Conservation (phyloP, 2,329 filamentous ascomycete genomes). For the Lojkania enalia region DNA sequence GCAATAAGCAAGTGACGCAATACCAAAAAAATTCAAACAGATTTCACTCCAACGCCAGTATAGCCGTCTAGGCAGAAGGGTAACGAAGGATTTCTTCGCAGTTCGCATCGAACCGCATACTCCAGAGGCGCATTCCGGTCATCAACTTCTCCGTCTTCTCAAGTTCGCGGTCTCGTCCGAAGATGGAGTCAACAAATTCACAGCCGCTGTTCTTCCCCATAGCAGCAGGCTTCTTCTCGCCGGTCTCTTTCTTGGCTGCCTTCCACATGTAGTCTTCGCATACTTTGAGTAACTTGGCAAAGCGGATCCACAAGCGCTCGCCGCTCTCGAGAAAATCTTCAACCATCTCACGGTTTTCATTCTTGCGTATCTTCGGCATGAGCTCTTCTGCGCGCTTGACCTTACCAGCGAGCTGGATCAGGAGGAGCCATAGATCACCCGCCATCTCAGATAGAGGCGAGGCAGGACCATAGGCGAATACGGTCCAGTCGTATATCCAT, state of each 20-base stretch:
- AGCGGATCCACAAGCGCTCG: conserved; percentile 81
- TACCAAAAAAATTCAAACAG: conserved; percentile 22
- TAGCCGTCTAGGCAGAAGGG: conserved; percentile 45
- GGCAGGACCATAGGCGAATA: conserved; percentile 80
- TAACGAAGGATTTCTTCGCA: conserved; percentile 81
- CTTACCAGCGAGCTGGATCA: conserved; percentile 93
- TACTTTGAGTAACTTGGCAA: conserved; percentile 82
- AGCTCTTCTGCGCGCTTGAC: conserved; percentile 86
- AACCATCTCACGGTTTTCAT: conserved; percentile 77
- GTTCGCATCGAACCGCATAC: conserved; percentile 92
- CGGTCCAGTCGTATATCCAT: conserved; percentile 99
- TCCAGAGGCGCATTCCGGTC: conserved; percentile 85
- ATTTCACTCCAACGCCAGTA: conserved; percentile 26
- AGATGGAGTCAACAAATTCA: conserved; percentile 95
- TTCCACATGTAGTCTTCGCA: conserved; percentile 97
- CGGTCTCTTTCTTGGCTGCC: conserved; percentile 70
- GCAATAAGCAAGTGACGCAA: conserved; percentile 36
- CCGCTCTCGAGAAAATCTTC: conserved; percentile 90
- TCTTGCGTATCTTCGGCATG: conserved; percentile 69
- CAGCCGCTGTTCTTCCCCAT: conserved; percentile 89
- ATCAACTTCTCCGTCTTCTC: conserved; percentile 92
- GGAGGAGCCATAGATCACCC: conserved; percentile 90
- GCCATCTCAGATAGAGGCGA: conserved; percentile 88
- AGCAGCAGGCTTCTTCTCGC: conserved; percentile 64
- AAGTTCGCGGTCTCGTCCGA: conserved; percentile 86